These are phyloP conservation scores for Thymus mandschuricus DNA, from an alignment of 257 asterid genomes.

Conservation along the genomic window DNA sequence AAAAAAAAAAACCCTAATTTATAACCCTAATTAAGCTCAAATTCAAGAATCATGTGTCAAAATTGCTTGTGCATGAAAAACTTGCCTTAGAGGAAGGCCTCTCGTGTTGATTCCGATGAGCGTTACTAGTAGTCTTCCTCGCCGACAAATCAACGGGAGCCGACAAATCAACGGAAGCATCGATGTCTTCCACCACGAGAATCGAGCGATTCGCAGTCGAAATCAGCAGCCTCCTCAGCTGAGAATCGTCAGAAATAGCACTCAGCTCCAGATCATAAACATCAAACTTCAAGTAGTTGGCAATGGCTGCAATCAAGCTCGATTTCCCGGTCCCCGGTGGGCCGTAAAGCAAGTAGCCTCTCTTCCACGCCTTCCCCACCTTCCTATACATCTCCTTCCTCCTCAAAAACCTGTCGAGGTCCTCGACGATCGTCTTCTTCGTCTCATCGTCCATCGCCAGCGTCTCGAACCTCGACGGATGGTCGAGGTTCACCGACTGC, in stretches of 20 bases:
- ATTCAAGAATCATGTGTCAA: no score
- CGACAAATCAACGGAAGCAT: constrained; percentile 51
- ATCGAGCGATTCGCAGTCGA: constrained; percentile 57
- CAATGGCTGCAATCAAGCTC: constrained; percentile 62
- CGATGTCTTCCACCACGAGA: constrained; percentile 80
- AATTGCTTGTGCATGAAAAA: no score
- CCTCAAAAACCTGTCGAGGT: constrained; percentile 47
- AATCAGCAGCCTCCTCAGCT: constrained; percentile 47
- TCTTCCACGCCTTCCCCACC: constrained; percentile 64
- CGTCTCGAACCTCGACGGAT: constrained; percentile 53
- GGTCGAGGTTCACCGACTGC: constrained; percentile 51
- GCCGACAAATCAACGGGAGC: constrained; percentile 49
- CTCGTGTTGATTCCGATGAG: no score
- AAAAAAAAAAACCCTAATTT: no score
- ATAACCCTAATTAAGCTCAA: no score
- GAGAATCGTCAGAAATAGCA: constrained; percentile 39
- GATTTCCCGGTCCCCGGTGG: constrained; percentile 65
- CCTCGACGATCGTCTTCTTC: constrained; percentile 51
- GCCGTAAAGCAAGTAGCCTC: constrained; percentile 57
- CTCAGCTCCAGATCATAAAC: constrained; percentile 56
- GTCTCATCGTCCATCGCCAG: constrained; percentile 47
- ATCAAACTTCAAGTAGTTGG: constrained; percentile 54
- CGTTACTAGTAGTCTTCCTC: constrained; percentile 13
- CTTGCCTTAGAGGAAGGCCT: no score
- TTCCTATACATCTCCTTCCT: constrained; percentile 45